Base-by-base conservation (phyloP, 164 flowering plant species). In the Houttuynia cordata region DNA sequence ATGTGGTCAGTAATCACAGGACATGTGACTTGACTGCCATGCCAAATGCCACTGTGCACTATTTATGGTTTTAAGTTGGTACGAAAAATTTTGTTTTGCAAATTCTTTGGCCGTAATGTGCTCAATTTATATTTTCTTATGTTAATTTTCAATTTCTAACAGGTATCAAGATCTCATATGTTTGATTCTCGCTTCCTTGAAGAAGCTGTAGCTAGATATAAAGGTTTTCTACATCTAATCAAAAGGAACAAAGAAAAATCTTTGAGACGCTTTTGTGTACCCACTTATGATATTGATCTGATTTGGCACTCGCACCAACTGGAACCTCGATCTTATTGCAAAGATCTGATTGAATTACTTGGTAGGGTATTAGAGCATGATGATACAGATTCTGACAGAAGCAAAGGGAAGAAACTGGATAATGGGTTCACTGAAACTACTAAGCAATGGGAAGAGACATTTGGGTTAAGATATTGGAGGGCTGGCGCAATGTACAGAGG, bases 291-390 rank as follows among this genome's bases (percentile, higher is more conserved):
- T 73, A 74, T 94, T 73, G 99, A 94, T 68, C 85, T 94, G 18
- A 85, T 94, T 42, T 94, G 99, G 97, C 99, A 94, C 65, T 70
- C 97, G 18, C 99, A 94, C 64, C 97, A 90, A 67, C 63, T 94
- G 67, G 82, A 94, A 62, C 84, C 99, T 23, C 77, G 67, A 67
- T 76, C 88, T 65, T 94, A 94, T 64, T 82, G 89, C 62, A 75
- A 84, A 45, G 89, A 94, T 67, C 63, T 90, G 66, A 57, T 57
- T 8, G 61, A 70, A 62, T 42, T 67, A 50, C 60, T 82, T 63
- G 96, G 97, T 40, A 81, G 71, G 72, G 78, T 90, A 30, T 69
- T 90, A 67, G 91, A 81, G 67, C 99, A 93, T 69, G 97, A 90
- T 73, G 99, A 93, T 75, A 86, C 65, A 14, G 99, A 86, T 60